Conservation (phyloP, 768 basidiomycete species). For the Trametes cinnabarina region DNA sequence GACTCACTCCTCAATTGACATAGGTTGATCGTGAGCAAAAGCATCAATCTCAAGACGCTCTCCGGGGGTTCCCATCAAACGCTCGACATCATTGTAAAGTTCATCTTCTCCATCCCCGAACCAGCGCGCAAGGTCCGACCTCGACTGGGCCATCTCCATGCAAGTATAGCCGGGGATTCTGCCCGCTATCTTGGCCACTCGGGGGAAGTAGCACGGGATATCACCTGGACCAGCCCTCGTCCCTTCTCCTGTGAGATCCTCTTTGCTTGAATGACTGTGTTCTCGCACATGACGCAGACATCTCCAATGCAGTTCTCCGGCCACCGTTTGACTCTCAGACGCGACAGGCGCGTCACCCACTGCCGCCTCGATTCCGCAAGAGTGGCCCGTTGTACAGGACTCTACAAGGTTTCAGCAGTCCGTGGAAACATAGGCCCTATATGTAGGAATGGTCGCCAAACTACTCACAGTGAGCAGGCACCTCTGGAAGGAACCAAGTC, state of each 20-base stretch:
- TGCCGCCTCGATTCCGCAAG: neutral
- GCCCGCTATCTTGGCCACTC: neutral
- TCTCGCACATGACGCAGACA: constrained; percentile 5
- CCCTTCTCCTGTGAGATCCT: neutral
- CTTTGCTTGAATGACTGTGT: neutral
- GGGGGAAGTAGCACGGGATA: neutral
- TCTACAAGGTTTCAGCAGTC: neutral
- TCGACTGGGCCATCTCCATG: neutral
- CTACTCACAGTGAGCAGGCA: neutral
- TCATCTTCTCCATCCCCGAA: too few relatives aligned
- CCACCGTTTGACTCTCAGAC: neutral
- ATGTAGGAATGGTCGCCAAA: constrained; percentile 3
- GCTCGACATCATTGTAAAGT: too few relatives aligned
- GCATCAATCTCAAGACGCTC: too few relatives aligned
- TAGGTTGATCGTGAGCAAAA: too few relatives aligned
- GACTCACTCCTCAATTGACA: too few relatives aligned
- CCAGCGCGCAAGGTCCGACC: neutral
- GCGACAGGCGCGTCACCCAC: neutral
- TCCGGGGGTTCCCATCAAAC: too few relatives aligned
- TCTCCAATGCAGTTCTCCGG: neutral
- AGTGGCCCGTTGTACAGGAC: neutral
- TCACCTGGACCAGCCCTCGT: neutral
- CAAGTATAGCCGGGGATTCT: neutral
- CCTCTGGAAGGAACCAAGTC: neutral
- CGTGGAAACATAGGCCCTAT: neutral